Percentiles rank a stretch among this genome's conserved stretches.
Evolutionary conservation across 805 yeast species (phyloP).

Genomic region (Barnettozyma vustinii): DNA sequence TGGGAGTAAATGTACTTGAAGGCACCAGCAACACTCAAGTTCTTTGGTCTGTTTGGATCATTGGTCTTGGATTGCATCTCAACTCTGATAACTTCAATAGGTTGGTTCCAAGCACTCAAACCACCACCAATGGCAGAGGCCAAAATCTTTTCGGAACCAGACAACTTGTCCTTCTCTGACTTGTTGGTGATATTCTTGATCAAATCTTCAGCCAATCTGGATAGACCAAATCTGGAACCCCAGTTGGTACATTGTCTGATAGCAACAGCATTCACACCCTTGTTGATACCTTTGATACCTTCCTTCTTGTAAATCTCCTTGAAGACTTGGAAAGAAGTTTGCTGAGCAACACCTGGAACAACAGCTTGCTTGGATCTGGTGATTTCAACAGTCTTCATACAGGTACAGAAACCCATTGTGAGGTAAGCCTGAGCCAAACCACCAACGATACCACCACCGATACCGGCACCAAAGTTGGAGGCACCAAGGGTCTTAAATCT

Average conservation of each 20-base stretch:
- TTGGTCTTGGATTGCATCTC: constrained; percentile 96
- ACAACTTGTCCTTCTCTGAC: constrained; percentile 53
- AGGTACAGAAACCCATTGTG: constrained; percentile 97
- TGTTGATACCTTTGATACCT: constrained; percentile 92
- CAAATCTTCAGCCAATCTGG: constrained; percentile 84
- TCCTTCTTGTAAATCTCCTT: constrained; percentile 76
- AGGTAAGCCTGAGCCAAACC: constrained; percentile 95
- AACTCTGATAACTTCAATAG: constrained; percentile 94
- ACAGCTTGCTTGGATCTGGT: constrained; percentile 78
- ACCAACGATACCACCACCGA: constrained; percentile 93
- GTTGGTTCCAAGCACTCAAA: constrained; percentile 97
- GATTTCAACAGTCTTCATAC: constrained; percentile 98
- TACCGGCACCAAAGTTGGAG: constrained; percentile 76
- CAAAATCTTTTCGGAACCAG: constrained; percentile 72
- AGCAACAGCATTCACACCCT: constrained; percentile 99
- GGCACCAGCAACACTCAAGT: constrained; percentile 71
- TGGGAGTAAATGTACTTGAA: constrained; percentile 75
- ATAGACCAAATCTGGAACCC: constrained; percentile 95
- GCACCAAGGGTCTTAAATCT: constrained; percentile 59
- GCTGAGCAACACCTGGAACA: constrained; percentile 60
- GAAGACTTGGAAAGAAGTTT: constrained; percentile 81
- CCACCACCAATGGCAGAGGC: constrained; percentile 96
- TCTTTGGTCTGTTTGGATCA: constrained; percentile 94
- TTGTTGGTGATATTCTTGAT: constrained; percentile 65
- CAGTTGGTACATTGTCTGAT: constrained; percentile 97